Evolutionary conservation across 805 yeast species (phyloP), one percentile per base, ranked within the genome.

Genomic region (Barnettozyma sp.): DNA sequence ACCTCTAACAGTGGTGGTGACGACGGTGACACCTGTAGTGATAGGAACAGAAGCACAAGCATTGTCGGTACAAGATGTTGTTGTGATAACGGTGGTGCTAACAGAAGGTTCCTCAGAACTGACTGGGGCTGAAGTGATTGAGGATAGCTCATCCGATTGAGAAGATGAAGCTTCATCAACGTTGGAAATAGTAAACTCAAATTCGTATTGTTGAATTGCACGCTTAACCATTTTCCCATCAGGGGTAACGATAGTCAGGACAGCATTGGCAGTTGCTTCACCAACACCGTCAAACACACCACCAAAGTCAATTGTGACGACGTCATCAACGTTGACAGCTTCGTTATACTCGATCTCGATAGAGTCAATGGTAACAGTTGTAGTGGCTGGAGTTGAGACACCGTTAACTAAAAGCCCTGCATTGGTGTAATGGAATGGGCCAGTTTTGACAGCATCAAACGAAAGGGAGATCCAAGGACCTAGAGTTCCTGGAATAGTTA

Each of bases 1-100:
- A n/a, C 66, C 60, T 22, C 38, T 39, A 13, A 38, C 33, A 6
- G 59, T 50, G 6, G 55, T 47, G 6, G 63, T 56, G 10, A 55
- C 52, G 25, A 64, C 57, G 23, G 63, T 51, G 18, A 53, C 40
- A 15, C 44, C 43, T 22, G 56, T 52, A 18, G 47, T 44, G 17
- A 55, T 35, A 30, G 47, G 42, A 9, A 38, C 35, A 19, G 59
- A 56, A 22, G 55, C 42, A 34, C 62, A 58, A 18, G 36, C 38
- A 34, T 55, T 46, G 35, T 45, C 45, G n/a, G 49, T 40, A 40
- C 62, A 58, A 14, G 55, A 51, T 15, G 63, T 58, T 14, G 38
- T 21, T 17, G 42, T 38, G 13, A 36, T 28, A 7, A 33, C 29
- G 15, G 43, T 36, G 22, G 43, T 31, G 14, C 28, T 21, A 17